These are phyloP conservation scores for Akebia trifoliata DNA, from an alignment of 164 flowering plant species.

Conservation along the genomic window DNA sequence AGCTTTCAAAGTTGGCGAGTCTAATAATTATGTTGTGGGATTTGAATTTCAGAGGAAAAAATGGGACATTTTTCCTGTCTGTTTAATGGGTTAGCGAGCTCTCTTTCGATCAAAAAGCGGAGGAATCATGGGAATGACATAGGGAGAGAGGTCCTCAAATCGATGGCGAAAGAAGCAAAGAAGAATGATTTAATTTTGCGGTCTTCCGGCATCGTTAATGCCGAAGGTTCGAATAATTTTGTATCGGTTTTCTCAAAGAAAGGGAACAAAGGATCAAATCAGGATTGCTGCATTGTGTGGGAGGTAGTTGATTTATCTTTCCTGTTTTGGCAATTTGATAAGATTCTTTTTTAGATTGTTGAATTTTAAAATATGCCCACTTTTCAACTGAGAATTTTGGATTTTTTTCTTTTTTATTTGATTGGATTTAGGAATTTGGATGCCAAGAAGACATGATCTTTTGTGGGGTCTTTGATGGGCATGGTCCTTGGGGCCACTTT, in stretches of 20 bases:
- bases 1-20: neutral
- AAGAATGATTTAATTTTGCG: slow-evolving; percentile 60
- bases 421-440: slow-evolving; percentile 62
- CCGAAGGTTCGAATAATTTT: slow-evolving; percentile 52
- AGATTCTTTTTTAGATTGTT: neutral
- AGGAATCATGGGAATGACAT: slow-evolving; percentile 31
- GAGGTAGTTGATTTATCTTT: slow-evolving; percentile 44
- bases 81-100: slow-evolving; percentile 21
- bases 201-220: slow-evolving; percentile 51
- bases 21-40: neutral
- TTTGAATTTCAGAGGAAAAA: slow-evolving; percentile 16
- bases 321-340: neutral
- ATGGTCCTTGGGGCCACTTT: slow-evolving; percentile 89
- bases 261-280: slow-evolving; percentile 84
- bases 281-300: slow-evolving; percentile 88
- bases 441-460: slow-evolving; percentile 78
- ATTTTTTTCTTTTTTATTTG: neutral
- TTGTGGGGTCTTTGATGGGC: slow-evolving; percentile 93
- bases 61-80: slow-evolving; percentile 49
- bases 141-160: slow-evolving; percentile 55
- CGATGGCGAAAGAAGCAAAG: slow-evolving; percentile 71
- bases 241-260: slow-evolving; percentile 57
- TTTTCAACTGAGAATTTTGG: neutral
- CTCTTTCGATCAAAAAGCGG: slow-evolving; percentile 39
- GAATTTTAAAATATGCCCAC: too few species aligned